A percentile compares a stretch with the other conserved stretches of the same genome.
phyloP scores from a whole-genome alignment of 2,329 filamentous ascomycete species.

The Diaporthe australafricana region DNA sequence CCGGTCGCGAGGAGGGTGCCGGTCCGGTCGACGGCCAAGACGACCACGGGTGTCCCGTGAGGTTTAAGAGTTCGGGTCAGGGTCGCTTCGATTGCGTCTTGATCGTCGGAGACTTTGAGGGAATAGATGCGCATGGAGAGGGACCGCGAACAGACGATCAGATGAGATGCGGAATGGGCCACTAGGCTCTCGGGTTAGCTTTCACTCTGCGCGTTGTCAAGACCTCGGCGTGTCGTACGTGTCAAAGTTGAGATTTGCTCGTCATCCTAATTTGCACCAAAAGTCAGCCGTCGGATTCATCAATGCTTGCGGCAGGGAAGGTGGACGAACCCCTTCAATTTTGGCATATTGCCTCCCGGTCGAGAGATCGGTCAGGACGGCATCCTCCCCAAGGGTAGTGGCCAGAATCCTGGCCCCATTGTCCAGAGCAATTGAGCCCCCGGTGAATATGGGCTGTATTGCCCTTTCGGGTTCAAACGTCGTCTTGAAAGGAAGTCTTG shows the following conservation, averaged over 20 bases:
- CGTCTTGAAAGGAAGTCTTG: slow-evolving; percentile 77
- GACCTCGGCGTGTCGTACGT: slow-evolving; percentile 52
- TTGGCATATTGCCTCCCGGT: slow-evolving; percentile 85
- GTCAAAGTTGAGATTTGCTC: slow-evolving; percentile 82
- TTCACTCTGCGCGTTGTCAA: not conserved
- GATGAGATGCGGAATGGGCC: slow-evolving; percentile 87
- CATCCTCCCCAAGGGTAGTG: slow-evolving; percentile 92
- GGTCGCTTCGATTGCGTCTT: slow-evolving; percentile 70
- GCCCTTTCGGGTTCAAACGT: slow-evolving; percentile 88
- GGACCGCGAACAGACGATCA: slow-evolving; percentile 94
- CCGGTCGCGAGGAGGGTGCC: slow-evolving; percentile 93
- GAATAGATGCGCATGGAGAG: slow-evolving; percentile 93
- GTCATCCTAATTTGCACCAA: slow-evolving; percentile 68
- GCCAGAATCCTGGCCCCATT: slow-evolving; percentile 84
- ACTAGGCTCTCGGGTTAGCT: slow-evolving; percentile 61
- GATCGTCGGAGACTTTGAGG: slow-evolving; percentile 69
- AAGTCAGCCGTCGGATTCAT: not conserved
- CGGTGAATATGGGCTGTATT: slow-evolving; percentile 93
- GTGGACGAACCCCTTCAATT: slow-evolving; percentile 80
- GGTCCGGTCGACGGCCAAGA: slow-evolving; percentile 85
- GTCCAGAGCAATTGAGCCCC: slow-evolving; percentile 87
- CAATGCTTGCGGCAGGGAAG: slow-evolving; percentile 26
- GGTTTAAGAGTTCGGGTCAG: slow-evolving; percentile 87
- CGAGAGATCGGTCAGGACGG: slow-evolving; percentile 84
- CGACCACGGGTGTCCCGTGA: slow-evolving; percentile 89